Evolutionary conservation across 768 basidiomycete genomes (phyloP), one percentile per base, ranked within the genome.

Genomic region (Astraeus odoratus): DNA sequence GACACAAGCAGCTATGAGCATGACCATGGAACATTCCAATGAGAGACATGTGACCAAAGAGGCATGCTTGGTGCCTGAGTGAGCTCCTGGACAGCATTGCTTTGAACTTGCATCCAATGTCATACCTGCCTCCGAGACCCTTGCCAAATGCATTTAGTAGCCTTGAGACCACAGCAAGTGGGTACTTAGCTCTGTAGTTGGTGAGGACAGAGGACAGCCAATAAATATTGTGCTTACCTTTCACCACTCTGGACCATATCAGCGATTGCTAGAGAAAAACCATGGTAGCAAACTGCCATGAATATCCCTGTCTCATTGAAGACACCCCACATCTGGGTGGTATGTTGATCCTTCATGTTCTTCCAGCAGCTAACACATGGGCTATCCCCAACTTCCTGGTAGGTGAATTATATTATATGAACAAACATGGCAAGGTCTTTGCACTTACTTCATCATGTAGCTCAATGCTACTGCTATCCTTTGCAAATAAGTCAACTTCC

Each of bases 241-340:
- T 71, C 67, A 9, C 69, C 65, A 38, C 63, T 66, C 15, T 36
- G 44, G 2, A 68, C 30, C 66, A 71, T 69, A 43, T 71, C 68
- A 0, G 48, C 48, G 0, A 67, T 27, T 39, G 51, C 29, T 24
- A 42, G 16, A 19, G 64, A 47, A 1, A 67, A 53, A 3, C 64
- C 63, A 57, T 70, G 67, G 1, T 53, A 51, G 46, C 69, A 71
- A 6, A 58, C 56, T 45, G 50, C 42, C 0, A 64, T 57, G 47
- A 74, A 73, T 8, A 69, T 52, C 0, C 71, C 68, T 0, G 65
- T 60, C 54, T 71, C 65, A 0, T 63, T 47, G 41, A 67, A 73
- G 8, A 68, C 51, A 4, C 47, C 53, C 66, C 61, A 69, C 58
- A 63, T 65, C 18, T 19, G 16, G 8, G 18, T 18, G 2, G 35